Base-by-base conservation (phyloP, 768 basidiomycete species). In the Lentinula edodes region DNA sequence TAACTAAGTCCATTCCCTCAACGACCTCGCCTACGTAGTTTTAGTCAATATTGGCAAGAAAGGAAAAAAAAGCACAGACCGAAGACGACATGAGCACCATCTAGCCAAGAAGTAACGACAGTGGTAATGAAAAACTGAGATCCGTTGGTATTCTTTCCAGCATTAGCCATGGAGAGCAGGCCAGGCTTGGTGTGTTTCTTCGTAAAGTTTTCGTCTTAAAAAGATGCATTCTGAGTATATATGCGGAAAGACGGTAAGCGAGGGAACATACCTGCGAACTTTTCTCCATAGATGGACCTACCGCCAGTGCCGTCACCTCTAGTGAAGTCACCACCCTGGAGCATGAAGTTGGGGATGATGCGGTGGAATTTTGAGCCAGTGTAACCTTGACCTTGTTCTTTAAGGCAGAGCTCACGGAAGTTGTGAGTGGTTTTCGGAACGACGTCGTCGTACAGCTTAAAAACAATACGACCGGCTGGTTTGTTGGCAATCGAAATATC, bases 71-170 rank as follows among this genome's bases (percentile, higher is more conserved):
- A 48, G 0, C 6, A 34, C 59, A 13, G 38, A 60, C 59, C 59
- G 23, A 60, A 60, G n/a, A 60, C 59, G n/a, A 60, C 59, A 15
- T 60, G 59, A 52, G 59, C 59, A 34, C 59, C 59, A 74, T 97
- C 93, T 64, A 96, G 76, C 93, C 93, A 96, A 6, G 94, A 92
- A 7, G 91, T 93, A 6, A 95, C 89, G 2, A 88, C 95, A 5
- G 95, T 97, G 7, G 95, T 98, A 71, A 98, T 93, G 78, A 98
- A 99, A 80, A 98, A 99, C 70, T 99, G 96, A 1, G 92, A 95
- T 0, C 95, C 96, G 70, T 98, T 98, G 39, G 95, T 97, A 50
- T 75, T 76, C 6, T 92, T 87, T 4, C 95, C 95, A 5, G 91
- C 91, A 68, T 95, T 95, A 7, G 93, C 93, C 95, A 97, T 96